Base-by-base conservation (phyloP, 805 yeast genomes). In the Huiozyma sinensis region DNA sequence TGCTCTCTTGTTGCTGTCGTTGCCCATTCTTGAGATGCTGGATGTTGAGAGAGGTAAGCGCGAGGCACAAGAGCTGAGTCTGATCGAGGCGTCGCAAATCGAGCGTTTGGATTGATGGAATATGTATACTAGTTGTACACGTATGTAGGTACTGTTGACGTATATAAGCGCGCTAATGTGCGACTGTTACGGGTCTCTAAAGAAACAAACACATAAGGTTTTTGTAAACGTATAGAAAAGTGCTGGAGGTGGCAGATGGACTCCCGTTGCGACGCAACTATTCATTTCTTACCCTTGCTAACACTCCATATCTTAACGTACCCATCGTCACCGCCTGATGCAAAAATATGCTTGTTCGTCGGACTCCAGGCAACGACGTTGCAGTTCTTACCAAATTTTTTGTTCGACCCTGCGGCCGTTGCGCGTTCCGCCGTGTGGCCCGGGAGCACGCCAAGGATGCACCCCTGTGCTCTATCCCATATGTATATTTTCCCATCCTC, bases 251-350 rank as follows among this genome's bases (percentile, higher is more conserved):
- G 24, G 24, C 24, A 17, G 2, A 17, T 17, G 24, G 24, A 17
- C 24, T 17, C 24, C 24, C 24, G 24, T 17, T 17, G 24, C 24
- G 24, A 17, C 24, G 24, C 24, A 17, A 17, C 24, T 17, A 17
- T 11, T 31, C 11, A 31, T 31, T 8, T 31, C 37, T 42, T 45
- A 11, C 50, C 50, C 49, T 55, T 66, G 53, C 60, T 42, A 1
- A 61, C 57, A n/a, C 76, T 79, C 88, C 87, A 83, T 6, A 86
- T 70, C 45, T 78, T 77, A 4, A 86, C 80, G 7, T 71, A 62
- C 13, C 75, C 71, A 59, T 89, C 96, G 60, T 88, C 96, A 11
- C 95, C 86, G 35, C 87, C 88, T 17, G 90, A 79, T 6, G 87
- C 92, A 76, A 89, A 80, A 62, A 80, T 64, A 9, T 61, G 54